phyloP scores from a whole-genome alignment of 2,329 filamentous ascomycete genomes.

The Rhynchosporium graminicola region DNA sequence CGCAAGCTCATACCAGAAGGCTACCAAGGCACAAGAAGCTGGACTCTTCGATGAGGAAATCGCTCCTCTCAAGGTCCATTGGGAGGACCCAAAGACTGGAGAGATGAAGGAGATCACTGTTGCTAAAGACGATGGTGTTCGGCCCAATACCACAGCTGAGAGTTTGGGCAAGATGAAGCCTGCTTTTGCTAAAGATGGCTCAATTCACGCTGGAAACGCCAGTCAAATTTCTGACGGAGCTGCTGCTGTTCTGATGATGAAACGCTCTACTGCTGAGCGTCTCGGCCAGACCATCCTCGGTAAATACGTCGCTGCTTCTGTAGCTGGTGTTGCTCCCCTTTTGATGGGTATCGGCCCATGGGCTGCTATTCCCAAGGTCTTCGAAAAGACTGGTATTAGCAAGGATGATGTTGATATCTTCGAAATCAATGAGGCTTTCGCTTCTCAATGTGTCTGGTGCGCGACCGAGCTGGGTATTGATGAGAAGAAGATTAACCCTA shows the following conservation, averaged over 20 bases:
- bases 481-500: conserved; percentile 89
- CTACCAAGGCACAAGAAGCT: conserved; percentile 76
- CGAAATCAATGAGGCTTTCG: conserved; percentile 99
- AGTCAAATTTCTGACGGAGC: conserved; percentile 95
- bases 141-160: conserved; percentile 82
- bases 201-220: conserved; percentile 95
- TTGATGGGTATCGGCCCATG: conserved; percentile 96
- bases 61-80: conserved; percentile 80
- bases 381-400: conserved; percentile 81
- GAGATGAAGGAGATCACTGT: conserved; percentile 84
- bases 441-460: conserved; percentile 92
- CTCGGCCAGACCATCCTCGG: conserved; percentile 88
- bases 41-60: conserved; percentile 97
- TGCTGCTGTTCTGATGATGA: conserved; percentile 94
- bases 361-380: conserved; percentile 91
- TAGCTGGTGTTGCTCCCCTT: conserved; percentile 87
- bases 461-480: conserved; percentile 83
- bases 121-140: conserved; percentile 81
- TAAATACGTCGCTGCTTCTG: conserved; percentile 83
- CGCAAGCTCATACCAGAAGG: conserved; percentile 90
- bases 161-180: conserved; percentile 87
- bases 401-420: conserved; percentile 94
- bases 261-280: conserved; percentile 83
- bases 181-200: conserved; percentile 87
- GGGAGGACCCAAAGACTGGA: conserved; percentile 86